Evolutionary conservation across 2,329 filamentous ascomycete species (phyloP).

Genomic region (Trichoderma afroharzianum): DNA sequence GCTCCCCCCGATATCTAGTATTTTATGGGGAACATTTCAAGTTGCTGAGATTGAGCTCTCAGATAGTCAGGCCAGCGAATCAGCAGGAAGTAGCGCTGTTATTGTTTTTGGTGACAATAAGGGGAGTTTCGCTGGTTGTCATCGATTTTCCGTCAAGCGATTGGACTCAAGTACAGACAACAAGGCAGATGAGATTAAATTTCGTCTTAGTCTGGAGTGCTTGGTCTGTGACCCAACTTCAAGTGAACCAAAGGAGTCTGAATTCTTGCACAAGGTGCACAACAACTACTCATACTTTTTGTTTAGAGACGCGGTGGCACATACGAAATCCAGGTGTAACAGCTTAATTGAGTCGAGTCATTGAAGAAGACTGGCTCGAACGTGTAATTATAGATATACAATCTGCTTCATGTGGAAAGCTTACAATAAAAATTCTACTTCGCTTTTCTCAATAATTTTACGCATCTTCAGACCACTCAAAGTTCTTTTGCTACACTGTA

Average conservation of each 20-base stretch:
- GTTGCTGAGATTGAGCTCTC: neutral
- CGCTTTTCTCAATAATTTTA: neutral
- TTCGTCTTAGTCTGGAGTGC: neutral
- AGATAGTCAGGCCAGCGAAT: neutral
- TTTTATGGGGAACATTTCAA: slow-evolving; percentile 1
- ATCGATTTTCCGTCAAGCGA: neutral
- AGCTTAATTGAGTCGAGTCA: neutral
- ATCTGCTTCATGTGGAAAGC: neutral
- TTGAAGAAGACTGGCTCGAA: neutral
- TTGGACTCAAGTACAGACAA: neutral
- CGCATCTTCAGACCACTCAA: neutral
- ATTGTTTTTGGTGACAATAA: neutral
- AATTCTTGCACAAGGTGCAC: neutral
- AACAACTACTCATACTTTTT: neutral
- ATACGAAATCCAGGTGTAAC: neutral
- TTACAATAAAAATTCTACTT: neutral
- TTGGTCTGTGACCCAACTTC: neutral
- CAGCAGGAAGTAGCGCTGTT: neutral
- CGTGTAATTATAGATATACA: neutral
- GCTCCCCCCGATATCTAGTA: neutral
- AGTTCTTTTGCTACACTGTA: neutral
- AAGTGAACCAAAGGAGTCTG: neutral
- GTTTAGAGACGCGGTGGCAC: neutral
- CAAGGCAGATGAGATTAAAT: neutral
- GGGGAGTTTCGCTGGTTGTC: neutral